Percentiles rank a stretch among this genome's conserved stretches.
Evolutionary conservation across 495 filamentous ascomycete species (phyloP).

Genomic region (Talaromyces thailandensis): DNA sequence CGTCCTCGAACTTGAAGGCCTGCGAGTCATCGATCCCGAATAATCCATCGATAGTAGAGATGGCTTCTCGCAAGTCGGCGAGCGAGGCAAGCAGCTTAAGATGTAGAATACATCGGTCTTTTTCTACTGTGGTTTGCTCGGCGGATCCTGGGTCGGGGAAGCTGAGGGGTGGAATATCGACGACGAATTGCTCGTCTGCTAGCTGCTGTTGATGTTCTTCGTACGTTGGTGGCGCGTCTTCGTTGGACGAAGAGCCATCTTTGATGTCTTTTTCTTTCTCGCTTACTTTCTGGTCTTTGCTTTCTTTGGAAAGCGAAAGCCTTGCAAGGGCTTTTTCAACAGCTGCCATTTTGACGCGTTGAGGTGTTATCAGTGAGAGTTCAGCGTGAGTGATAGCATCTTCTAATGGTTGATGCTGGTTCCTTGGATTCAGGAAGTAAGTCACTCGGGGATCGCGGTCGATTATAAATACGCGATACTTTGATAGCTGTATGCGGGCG

Average conservation of each 20-base stretch:
- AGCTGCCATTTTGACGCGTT: background rate
- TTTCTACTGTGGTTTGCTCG: slow-evolving; percentile 14
- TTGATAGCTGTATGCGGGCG: background rate
- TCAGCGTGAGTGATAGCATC: background rate
- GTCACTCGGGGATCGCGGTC: background rate
- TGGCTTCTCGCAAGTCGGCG: slow-evolving; percentile 54
- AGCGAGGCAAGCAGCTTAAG: slow-evolving; percentile 68
- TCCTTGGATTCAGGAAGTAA: background rate
- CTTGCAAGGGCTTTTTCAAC: background rate
- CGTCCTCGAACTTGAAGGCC: slow-evolving; percentile 11
- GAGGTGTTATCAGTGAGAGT: background rate
- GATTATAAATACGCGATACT: background rate
- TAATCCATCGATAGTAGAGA: slow-evolving; percentile 54
- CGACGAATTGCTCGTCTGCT: background rate
- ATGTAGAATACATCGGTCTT: slow-evolving; percentile 57
- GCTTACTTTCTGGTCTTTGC: background rate
- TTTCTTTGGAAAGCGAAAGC: background rate
- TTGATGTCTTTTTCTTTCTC: background rate
- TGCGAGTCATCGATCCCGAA: slow-evolving; percentile 52
- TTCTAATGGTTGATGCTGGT: background rate
- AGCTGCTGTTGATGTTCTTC: background rate
- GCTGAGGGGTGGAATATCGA: background rate
- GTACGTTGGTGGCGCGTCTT: background rate
- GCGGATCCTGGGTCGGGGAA: background rate
- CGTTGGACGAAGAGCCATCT: background rate